Base-by-base conservation (phyloP, 2,329 filamentous ascomycete species). In the Blastomyces emzantsi region DNA sequence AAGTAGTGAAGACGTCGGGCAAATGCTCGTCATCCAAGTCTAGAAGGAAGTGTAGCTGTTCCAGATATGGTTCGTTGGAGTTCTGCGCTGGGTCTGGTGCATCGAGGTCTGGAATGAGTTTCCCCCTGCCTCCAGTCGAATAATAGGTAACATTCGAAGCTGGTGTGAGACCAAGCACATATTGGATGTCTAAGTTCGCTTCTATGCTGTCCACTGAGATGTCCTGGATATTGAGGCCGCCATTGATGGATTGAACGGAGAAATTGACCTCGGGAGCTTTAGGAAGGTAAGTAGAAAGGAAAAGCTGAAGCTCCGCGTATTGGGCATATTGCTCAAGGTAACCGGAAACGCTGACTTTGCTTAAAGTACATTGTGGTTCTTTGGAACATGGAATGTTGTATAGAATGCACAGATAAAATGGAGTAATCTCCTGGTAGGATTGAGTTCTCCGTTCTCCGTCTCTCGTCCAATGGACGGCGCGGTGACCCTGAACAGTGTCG, bases 31-130 rank as follows among this genome's bases (percentile, higher is more conserved):
- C 80, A 1, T 78, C 73, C 25, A 87, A 79, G 25, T 76, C 72
- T 2, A 88, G 76, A 11, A 90, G 77, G 71, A 86, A 83, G 63
- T 82, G 79, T 6, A 87, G 79, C 72, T 87, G 86, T 19, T 82
- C 82, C 2, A 90, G 78, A 71, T 86, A 90, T 0, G 87, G 86
- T 75, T 90, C 87, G 67, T 89, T 87, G 11, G 76, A 76, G 65
- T 85, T 81, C 67, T 76, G 67, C 9, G 70, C 70, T 0, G 67
- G 54, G 30, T 69, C 45, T 72, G 79, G 36, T 71, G 81, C 70
- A 67, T 77, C 76, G 15, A 78, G 68, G 62, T 83, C 81, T 1
- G 83, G 80, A 1, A 80, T 71, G 63, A 83, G 77, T 0, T 80
- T 80, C 56, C 79, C 84, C 28, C 73, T 75, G 41, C 86, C 87